These are phyloP conservation scores for Lentinus tigrinus DNA, from an alignment of 768 basidiomycete species.

Conservation along the genomic window DNA sequence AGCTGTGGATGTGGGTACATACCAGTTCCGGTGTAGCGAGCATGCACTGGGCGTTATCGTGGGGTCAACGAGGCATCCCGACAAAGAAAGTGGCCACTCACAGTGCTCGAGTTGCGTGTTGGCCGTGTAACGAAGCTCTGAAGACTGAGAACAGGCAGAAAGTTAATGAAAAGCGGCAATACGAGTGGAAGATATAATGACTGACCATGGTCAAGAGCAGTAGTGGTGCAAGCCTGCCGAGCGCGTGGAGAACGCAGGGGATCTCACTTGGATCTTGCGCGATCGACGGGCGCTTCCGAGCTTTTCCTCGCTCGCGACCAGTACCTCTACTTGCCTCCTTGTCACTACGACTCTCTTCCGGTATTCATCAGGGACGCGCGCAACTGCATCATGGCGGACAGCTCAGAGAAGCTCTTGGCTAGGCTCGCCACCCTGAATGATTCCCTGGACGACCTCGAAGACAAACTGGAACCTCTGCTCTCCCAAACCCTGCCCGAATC, in stretches of 20 bases:
- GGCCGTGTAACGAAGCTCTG: conserved; percentile 91
- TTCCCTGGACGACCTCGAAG: conserved; percentile 71
- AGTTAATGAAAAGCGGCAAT: not conserved
- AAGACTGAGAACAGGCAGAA: conserved; percentile 51
- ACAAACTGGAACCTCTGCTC: conserved; percentile 63
- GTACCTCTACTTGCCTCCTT: not conserved
- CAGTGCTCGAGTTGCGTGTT: conserved; percentile 95
- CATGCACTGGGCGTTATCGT: conserved; percentile 64
- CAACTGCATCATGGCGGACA: conserved; percentile 32
- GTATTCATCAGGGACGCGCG: not conserved
- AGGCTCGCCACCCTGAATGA: conserved; percentile 48
- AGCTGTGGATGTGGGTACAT: conserved; percentile 27
- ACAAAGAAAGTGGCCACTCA: conserved; percentile 41
- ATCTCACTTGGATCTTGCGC: conserved; percentile 6
- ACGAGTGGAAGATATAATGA: conserved; percentile 4
- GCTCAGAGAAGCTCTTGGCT: conserved; percentile 34
- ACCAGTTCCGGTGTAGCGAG: conserved; percentile 96
- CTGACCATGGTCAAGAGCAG: conserved; percentile 26
- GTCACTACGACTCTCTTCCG: not conserved
- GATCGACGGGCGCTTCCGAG: conserved; percentile 5
- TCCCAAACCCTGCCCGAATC: conserved; percentile 68
- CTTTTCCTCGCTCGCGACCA: not conserved
- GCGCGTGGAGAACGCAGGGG: not conserved
- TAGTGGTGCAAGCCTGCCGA: not conserved
- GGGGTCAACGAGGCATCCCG: conserved; percentile 12